Base-by-base conservation (phyloP, 495 filamentous ascomycete species). In the Chaetomium tenue region DNA sequence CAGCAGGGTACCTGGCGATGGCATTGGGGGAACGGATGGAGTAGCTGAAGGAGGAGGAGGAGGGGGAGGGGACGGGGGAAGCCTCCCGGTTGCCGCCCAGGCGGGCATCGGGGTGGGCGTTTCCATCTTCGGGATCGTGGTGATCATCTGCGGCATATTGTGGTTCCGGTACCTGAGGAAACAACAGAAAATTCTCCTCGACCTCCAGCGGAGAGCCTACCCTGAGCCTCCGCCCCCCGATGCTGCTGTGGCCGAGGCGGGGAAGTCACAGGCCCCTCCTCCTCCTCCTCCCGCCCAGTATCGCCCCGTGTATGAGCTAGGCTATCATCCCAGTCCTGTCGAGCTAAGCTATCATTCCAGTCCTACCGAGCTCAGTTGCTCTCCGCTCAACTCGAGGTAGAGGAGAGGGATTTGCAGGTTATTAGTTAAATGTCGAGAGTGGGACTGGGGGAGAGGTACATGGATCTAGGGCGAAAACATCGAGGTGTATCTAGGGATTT, bases 151-250 rank as follows among this genome's bases (percentile, higher is more conserved):
- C 52, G 52, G 52, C 52, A 54, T 54, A 15, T 54, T 54, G 52
- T 54, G 52, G 26, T 54, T 54, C 52, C 52, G 52, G 18, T 54
- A 54, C 52, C 52, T 54, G 15, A 54, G 28, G 22, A 54, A 37
- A 33, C 52, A 54, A 33, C 52, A 54, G 52, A 8, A 18, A 18
- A 33, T 54, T 6, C 52, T 54, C 26, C 26, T 26, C 12, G 15
- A 54, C 15, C 52, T 54, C n/a, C 52, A 54, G 25, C 16, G 33
- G 7, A 16, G n/a, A 37, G 26, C 26, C 28, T 54, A 54, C 52
- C 5, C 52, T 37, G 26, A 52, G 50, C 40, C 40, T 44, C 40
- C 40, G 50, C 40, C 40, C 18, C 40, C 40, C 40, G 15, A 44
- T 44, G 13, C 40, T 44, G 40, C 11, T 18, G 40, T 16, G 1